Conservation (phyloP, 1,139 yeast genomes). For the Debaryomyces coudertii region DNA sequence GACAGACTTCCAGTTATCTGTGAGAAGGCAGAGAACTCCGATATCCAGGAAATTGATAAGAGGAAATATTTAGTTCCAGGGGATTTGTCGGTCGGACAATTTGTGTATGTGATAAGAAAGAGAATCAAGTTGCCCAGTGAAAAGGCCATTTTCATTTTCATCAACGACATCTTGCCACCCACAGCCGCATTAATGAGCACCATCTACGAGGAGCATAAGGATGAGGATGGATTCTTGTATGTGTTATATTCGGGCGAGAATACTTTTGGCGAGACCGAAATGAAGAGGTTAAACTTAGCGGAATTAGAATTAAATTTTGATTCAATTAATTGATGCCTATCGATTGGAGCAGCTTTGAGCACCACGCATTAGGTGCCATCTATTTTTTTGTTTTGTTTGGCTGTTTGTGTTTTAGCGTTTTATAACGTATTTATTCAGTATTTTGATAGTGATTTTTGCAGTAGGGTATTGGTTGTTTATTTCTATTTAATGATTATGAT, state of each 20-base stretch:
- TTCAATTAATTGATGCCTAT: neutral
- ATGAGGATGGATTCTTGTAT: conserved; percentile 94
- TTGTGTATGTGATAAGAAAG: conserved; percentile 95
- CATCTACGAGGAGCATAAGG: conserved; percentile 94
- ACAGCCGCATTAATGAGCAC: conserved; percentile 96
- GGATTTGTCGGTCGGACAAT: conserved; percentile 95
- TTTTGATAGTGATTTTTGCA: conserved; percentile 5
- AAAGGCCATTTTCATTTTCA: conserved; percentile 96
- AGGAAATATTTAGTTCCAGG: conserved; percentile 96
- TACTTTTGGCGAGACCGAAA: conserved; percentile 60
- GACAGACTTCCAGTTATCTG: conserved; percentile 97
- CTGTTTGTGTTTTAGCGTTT: neutral
- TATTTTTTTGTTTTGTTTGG: neutral
- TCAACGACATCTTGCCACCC: conserved; percentile 95
- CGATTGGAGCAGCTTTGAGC: neutral
- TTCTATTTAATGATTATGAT: conserved; percentile 9
- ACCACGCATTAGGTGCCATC: neutral
- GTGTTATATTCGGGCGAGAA: conserved; percentile 89
- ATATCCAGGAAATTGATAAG: conserved; percentile 94
- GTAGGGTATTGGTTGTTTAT: conserved; percentile 6
- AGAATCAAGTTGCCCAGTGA: conserved; percentile 95
- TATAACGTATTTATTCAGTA: conserved; percentile 5
- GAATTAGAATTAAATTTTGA: conserved; percentile 10
- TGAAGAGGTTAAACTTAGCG: conserved; percentile 6
- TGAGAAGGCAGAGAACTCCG: conserved; percentile 96